These are phyloP conservation scores for Lentinula raphanica DNA, from an alignment of 768 basidiomycete genomes.

Conservation along the genomic window DNA sequence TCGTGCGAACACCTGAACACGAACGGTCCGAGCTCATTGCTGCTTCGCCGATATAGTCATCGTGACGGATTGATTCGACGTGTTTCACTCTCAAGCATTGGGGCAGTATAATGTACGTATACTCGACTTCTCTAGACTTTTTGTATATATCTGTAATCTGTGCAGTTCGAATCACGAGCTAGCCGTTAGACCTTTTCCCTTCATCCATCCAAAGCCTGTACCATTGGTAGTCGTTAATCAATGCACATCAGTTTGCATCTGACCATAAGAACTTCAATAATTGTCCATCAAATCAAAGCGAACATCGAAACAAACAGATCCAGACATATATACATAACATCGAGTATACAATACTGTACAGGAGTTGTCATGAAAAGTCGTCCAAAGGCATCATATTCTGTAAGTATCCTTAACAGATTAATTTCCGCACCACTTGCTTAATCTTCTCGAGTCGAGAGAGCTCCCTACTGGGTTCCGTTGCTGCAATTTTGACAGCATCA, in stretches of 20 bases:
- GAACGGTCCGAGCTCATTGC: slow-evolving; percentile 3
- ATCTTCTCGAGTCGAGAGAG: not conserved
- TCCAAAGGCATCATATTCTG: not conserved
- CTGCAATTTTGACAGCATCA: not conserved
- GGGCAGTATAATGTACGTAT: not conserved
- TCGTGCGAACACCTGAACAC: not conserved
- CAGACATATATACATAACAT: no score
- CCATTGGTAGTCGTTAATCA: no score
- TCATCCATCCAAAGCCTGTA: no score
- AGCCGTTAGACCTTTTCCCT: not conserved
- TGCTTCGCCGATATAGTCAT: not conserved
- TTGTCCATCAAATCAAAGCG: no score
- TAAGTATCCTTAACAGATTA: not conserved
- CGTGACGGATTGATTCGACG: not conserved
- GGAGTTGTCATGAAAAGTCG: not conserved
- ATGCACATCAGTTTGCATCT: no score
- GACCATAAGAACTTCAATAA: no score
- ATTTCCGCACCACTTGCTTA: not conserved
- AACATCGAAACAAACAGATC: no score
- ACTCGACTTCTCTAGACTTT: not conserved
- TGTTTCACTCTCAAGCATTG: not conserved
- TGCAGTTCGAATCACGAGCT: not conserved
- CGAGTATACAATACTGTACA: not conserved
- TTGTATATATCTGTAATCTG: not conserved
- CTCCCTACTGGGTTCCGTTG: not conserved